Base-by-base conservation (phyloP, 2,329 filamentous ascomycete species). In the Aspergillus ibericus region DNA sequence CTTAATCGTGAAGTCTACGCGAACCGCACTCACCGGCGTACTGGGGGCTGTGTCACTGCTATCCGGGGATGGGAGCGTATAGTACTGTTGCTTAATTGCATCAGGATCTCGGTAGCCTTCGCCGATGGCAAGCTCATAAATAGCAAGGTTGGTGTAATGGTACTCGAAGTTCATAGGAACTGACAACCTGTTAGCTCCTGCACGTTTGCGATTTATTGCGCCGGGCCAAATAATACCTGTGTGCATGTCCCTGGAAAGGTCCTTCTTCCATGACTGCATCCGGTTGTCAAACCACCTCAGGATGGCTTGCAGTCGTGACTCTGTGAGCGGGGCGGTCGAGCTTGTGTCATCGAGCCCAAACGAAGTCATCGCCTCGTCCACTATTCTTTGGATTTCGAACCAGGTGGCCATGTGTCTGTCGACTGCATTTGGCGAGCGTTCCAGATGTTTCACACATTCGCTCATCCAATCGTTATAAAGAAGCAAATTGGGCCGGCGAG, bases 301-400 rank as follows among this genome's bases (percentile, higher is more conserved):
- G 8, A 75, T 67, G 9, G 70, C 68, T 47, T 74, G 72, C 1
- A 75, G 65, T 1, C 72, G 70, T 9, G 70, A 68, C 50, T 75
- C 72, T 5, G 72, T 72, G 51, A 74, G 56, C 1, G 66, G 61
- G 4, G 69, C 68, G 6, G 66, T 66, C 16, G 70, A 64, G 35
- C 71, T 73, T 12, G 71, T 74, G 55, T 75, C 72, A 8, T 75
- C 72, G 5, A 75, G 66, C 9, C 72, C 72, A 52, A 75, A 74
- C 3, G 72, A 73, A 29, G 70, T 66, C 66, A 72, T 65, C 1
- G 72, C 67, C 56, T 75, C 72, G 40, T 75, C 72, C 16, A 69
- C 69, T 53, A 73, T 72, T 10, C 64, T 65, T 40, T 75, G 72
- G 13, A 75, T 66, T 38, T 72, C 68, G 40, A 75, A 75, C 72